Base-by-base conservation (phyloP, 805 yeast species). In the Sungouiozyma intestinalis region DNA sequence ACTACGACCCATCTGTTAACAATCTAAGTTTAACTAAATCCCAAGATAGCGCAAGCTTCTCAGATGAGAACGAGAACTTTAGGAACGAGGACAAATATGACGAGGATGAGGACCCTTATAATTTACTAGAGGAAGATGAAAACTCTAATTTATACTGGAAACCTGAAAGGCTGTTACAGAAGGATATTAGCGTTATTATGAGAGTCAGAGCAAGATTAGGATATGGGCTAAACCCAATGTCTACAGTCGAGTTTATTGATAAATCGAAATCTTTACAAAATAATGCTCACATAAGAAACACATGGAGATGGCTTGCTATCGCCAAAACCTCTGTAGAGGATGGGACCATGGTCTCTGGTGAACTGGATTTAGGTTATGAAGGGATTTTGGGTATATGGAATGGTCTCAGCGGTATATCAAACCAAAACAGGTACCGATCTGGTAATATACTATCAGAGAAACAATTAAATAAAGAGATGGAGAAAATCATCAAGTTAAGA, bases 341-440 rank as follows among this genome's bases (percentile, higher is more conserved):
- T 39, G 81, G 85, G 0, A 66, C 80, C 1, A 81, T 85, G 82
- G 66, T 75, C 2, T 71, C 81, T 4, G 78, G 77, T 18, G 79
- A 75, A 15, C 65, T 85, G 33, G 96, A 90, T 55, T 69, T 90
- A 27, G 88, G 94, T 1, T 87, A 76, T 57, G 81, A 83, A 49
- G 98, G 98, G 5, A 94, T 90, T 2, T 62, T 78, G 20, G 94
- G 95, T 8, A 77, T 90, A 31, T 90, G 97, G 98, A 78, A 78
- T 52, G 88, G 88, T 24, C 70, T 73, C 15, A 73, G 70, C 3
- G 81, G 72, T 1, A 62, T 71, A 17, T 62, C 65, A 7, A 62
- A 70, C 36, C 77, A 77, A 46, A 71, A 70, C 35, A 64, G 85
- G 40, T 69, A 66, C 48, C 54, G 57, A 13, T 49, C 56, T 33